phyloP scores from a whole-genome alignment of 2,329 filamentous ascomycete genomes.

The Neoascochyta sp. region DNA sequence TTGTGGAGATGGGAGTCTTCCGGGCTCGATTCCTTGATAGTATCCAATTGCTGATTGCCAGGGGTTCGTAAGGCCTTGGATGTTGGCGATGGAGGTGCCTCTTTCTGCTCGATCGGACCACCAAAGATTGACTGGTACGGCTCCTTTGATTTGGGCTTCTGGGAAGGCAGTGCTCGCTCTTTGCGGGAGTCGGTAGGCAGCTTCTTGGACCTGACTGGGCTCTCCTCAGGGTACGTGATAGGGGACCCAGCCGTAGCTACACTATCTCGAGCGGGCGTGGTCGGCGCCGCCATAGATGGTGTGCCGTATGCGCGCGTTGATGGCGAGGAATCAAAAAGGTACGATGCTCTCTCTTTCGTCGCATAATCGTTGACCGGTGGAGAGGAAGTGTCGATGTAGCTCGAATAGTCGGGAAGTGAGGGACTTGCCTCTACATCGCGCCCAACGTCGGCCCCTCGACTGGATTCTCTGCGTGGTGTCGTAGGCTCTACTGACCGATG shows the following conservation, averaged over 20 bases:
- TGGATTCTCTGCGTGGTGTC: conserved; percentile 13
- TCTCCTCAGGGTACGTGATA: too few species aligned
- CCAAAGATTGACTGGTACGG: conserved; percentile 35
- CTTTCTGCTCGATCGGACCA: conserved; percentile 27
- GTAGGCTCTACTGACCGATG: conserved; percentile 22
- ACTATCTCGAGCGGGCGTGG: conserved; percentile 16
- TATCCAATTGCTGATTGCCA: conserved; percentile 42
- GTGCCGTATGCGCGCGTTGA: conserved; percentile 33
- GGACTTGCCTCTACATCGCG: conserved; percentile 20
- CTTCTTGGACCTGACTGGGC: too few species aligned
- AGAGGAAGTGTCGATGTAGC: conserved; percentile 13
- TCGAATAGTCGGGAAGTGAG: conserved; percentile 22
- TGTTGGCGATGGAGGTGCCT: conserved; percentile 22
- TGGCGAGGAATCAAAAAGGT: conserved; percentile 37
- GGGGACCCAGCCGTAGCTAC: conserved; percentile 8
- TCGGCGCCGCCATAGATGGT: conserved; percentile 20
- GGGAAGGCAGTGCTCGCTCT: conserved; percentile 11
- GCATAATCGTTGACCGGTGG: conserved; percentile 31
- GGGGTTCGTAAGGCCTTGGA: conserved; percentile 26
- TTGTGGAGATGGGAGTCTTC: conserved; percentile 41
- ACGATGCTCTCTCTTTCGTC: conserved; percentile 36
- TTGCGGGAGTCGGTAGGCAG: conserved; percentile 6
- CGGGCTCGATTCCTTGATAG: conserved; percentile 52
- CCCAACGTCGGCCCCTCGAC: conserved; percentile 5
- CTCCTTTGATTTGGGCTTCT: conserved; percentile 14